These are phyloP conservation scores for Capillidium heterosporum DNA, from an alignment of 371 early-diverging fungal species.

Conservation along the genomic window DNA sequence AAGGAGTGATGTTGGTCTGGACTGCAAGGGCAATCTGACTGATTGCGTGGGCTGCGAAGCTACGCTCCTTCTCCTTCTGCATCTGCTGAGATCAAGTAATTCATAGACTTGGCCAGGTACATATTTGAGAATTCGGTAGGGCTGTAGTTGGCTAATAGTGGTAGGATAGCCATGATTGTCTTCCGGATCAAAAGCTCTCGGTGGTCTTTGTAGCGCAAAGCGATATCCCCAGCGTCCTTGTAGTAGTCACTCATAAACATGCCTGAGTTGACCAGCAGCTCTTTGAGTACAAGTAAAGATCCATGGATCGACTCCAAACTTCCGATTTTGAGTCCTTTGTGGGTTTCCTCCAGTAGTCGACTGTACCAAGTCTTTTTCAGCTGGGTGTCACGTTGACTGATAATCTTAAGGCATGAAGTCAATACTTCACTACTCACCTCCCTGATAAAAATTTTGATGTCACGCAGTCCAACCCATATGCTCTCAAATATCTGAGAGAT, in stretches of 20 bases:
- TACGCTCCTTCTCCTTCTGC: conserved; percentile 59
- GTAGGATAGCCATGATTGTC: conserved; percentile 69
- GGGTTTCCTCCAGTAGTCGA: conserved; percentile 71
- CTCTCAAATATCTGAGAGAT: conserved; percentile 70
- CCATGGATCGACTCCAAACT: conserved; percentile 79
- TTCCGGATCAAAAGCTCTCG: conserved; percentile 62
- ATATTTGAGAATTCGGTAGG: conserved; percentile 51
- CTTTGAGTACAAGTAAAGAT: conserved; percentile 60
- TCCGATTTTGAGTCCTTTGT: conserved; percentile 47
- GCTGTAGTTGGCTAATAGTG: conserved; percentile 68
- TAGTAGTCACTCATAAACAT: conserved; percentile 79
- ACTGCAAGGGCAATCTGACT: conserved; percentile 75
- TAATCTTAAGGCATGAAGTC: conserved; percentile 61
- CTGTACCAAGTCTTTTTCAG: conserved; percentile 49
- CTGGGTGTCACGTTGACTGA: conserved; percentile 62
- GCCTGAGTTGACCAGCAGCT: conserved; percentile 63
- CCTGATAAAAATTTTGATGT: conserved; percentile 47
- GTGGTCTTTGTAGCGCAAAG: conserved; percentile 61
- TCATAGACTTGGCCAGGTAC: conserved; percentile 56
- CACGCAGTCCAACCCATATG: conserved; percentile 75
- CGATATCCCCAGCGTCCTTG: conserved; percentile 52
- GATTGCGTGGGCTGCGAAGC: conserved; percentile 62
- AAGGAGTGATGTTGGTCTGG: conserved; percentile 60
- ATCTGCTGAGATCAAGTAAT: conserved; percentile 53
- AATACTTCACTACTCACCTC: conserved; percentile 81